Conservation (phyloP, 208 protist species). For the Strigomonas galati region DNA sequence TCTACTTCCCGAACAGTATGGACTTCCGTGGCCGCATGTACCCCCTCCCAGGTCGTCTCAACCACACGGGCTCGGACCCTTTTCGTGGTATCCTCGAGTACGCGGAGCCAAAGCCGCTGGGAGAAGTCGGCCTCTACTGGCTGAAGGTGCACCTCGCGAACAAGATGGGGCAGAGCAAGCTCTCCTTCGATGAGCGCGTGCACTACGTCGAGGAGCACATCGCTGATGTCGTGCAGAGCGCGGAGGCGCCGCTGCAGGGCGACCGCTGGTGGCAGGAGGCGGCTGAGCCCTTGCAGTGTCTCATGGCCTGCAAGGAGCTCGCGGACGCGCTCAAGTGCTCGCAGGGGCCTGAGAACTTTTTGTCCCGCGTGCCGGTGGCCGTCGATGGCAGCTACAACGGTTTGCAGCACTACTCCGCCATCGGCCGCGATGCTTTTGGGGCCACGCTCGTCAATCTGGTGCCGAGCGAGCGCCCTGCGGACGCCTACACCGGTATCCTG, state of each 20-base stretch:
- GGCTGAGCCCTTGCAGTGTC: slow-evolving; percentile 94
- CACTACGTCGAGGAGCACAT: slow-evolving; percentile 93
- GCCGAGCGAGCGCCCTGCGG: slow-evolving; percentile 88
- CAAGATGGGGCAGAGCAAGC: slow-evolving; percentile 96
- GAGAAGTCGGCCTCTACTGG: slow-evolving; percentile 93
- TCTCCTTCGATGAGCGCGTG: slow-evolving; percentile 94
- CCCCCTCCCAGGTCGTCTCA: slow-evolving; percentile 96
- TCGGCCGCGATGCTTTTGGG: slow-evolving; percentile 96
- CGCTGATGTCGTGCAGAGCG: slow-evolving; percentile 84
- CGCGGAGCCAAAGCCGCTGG: slow-evolving; percentile 92
- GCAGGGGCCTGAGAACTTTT: slow-evolving; percentile 81
- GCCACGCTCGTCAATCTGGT: slow-evolving; percentile 96
- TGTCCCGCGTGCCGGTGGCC: slow-evolving; percentile 94
- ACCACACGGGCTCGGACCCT: slow-evolving; percentile 95
- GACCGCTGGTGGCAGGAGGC: slow-evolving; percentile 95
- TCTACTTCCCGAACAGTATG: slow-evolving; percentile 98
- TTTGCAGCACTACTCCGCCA: slow-evolving; percentile 98
- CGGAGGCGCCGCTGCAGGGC: slow-evolving; percentile 68
- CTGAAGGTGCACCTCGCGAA: slow-evolving; percentile 98
- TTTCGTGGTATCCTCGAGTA: slow-evolving; percentile 95
- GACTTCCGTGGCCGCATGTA: slow-evolving; percentile 99
- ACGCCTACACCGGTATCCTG: slow-evolving; percentile 97
- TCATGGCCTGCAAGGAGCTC: slow-evolving; percentile 95
- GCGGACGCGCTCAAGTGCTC: slow-evolving; percentile 88
- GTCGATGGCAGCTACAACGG: slow-evolving; percentile 98